These are phyloP conservation scores for Ophiostoma australiae DNA, from an alignment of 2,329 filamentous ascomycete genomes.

Conservation along the genomic window DNA sequence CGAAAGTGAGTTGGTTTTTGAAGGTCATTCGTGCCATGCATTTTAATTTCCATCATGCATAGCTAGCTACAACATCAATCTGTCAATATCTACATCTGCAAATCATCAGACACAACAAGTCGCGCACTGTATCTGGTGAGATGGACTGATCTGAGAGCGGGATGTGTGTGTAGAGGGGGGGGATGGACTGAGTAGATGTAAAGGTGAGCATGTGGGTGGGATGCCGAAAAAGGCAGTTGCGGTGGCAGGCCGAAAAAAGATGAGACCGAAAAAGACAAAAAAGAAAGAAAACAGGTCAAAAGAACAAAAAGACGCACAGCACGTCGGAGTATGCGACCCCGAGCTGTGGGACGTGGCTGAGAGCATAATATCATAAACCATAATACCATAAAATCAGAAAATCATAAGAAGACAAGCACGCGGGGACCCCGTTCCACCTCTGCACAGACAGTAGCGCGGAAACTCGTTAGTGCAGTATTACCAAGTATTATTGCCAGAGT, in stretches of 20 bases:
- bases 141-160: slow-evolving; percentile 10
- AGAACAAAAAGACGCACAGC: not conserved
- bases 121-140: not conserved
- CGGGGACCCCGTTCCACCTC: slow-evolving; percentile 9
- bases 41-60: not conserved
- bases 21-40: not conserved
- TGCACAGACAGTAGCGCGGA: not conserved
- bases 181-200: not conserved
- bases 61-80: not conserved
- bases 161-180: not conserved
- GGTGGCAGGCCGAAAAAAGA: not conserved
- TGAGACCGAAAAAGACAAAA: not conserved
- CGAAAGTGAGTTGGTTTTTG: not conserved
- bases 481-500: no score
- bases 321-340: not conserved
- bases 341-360: not conserved
- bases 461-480: not conserved
- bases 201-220: not conserved
- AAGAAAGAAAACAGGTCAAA: not conserved
- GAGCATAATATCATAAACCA: not conserved
- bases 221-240: slow-evolving; percentile 5
- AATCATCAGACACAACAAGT: not conserved
- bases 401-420: not conserved
- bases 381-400: not conserved
- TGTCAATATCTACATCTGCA: not conserved